Conservation (phyloP, 1,139 yeast genomes). For the Yamadazyma triangularis region DNA sequence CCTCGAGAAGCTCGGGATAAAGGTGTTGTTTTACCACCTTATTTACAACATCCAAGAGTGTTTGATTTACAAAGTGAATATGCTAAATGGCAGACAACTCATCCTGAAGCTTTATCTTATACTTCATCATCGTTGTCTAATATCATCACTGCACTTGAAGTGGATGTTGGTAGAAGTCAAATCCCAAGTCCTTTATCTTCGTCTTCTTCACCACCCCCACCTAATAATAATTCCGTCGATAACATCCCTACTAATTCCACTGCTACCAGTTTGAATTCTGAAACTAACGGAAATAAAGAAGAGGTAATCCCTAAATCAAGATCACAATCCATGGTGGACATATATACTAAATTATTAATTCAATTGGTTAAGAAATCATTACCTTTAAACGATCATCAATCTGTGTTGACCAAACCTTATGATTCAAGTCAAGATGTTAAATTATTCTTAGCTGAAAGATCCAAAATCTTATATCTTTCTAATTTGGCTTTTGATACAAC, state of each 20-base stretch:
- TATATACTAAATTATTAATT: conserved; percentile 40
- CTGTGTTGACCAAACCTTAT: conserved; percentile 66
- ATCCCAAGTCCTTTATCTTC: conserved; percentile 2
- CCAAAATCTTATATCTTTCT: conserved; percentile 72
- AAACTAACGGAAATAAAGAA: not conserved
- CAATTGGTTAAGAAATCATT: conserved; percentile 52
- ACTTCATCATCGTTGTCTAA: conserved; percentile 46
- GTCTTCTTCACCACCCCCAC: conserved; percentile 7
- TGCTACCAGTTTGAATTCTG: conserved; percentile 3
- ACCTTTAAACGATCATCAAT: conserved; percentile 48
- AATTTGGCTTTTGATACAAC: conserved; percentile 84
- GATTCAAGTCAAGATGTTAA: conserved; percentile 69
- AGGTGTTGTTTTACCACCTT: conserved; percentile 65
- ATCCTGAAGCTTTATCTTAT: conserved; percentile 58
- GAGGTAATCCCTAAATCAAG: not conserved
- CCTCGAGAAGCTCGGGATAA: conserved; percentile 81
- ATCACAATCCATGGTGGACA: conserved; percentile 3
- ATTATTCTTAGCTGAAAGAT: conserved; percentile 65
- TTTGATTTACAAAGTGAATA: conserved; percentile 77
- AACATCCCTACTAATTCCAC: conserved; percentile 4
- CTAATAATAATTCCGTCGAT: conserved; percentile 3
- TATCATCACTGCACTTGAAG: conserved; percentile 57
- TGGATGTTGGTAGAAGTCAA: conserved; percentile 25
- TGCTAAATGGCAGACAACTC: conserved; percentile 60
- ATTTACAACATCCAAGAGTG: conserved; percentile 69